Conservation (phyloP, 208 protist genomes). For the Blechomonas ayalai region DNA sequence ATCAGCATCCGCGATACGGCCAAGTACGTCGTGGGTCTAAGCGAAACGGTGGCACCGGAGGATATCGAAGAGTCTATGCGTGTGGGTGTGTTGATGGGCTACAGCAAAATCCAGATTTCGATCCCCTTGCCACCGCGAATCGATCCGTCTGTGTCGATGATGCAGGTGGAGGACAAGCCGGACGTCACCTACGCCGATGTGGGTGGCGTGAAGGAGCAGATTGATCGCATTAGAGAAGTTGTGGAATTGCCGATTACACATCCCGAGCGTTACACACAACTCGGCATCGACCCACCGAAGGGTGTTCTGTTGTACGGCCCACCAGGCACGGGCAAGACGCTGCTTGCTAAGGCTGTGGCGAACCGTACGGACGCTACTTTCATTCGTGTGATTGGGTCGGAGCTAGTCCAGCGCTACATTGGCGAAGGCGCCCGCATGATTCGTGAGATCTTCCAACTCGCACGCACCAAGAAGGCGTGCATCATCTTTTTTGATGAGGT, state of each 20-base stretch:
- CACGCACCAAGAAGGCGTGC: conserved; percentile 98
- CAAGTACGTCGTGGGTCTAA: conserved; percentile 99
- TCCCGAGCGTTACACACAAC: conserved; percentile 97
- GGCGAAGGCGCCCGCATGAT: conserved; percentile 99
- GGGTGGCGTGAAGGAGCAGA: conserved; percentile 99
- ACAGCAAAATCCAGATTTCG: conserved; percentile 99
- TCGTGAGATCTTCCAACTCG: conserved; percentile 99
- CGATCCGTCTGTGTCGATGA: conserved; percentile 99
- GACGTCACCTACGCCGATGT: conserved; percentile 99
- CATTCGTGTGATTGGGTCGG: conserved; percentile 99
- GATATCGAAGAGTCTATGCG: conserved; percentile 99
- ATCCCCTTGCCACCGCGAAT: conserved; percentile 99
- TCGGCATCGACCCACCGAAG: conserved; percentile 99
- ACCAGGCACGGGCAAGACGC: conserved; percentile 99
- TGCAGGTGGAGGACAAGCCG: conserved; percentile 98
- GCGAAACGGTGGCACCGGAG: conserved; percentile 96
- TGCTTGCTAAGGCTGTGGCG: conserved; percentile 98
- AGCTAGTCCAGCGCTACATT: conserved; percentile 99
- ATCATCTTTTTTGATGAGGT: conserved; percentile 99
- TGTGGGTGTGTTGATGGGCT: conserved; percentile 96
- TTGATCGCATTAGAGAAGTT: conserved; percentile 99
- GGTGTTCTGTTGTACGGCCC: conserved; percentile 99
- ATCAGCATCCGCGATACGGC: conserved; percentile 97
- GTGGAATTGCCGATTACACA: conserved; percentile 99
- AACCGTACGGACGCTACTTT: conserved; percentile 99